These are phyloP conservation scores for Beauveria sp. DNA, from an alignment of 2,329 filamentous ascomycete species.

Conservation along the genomic window DNA sequence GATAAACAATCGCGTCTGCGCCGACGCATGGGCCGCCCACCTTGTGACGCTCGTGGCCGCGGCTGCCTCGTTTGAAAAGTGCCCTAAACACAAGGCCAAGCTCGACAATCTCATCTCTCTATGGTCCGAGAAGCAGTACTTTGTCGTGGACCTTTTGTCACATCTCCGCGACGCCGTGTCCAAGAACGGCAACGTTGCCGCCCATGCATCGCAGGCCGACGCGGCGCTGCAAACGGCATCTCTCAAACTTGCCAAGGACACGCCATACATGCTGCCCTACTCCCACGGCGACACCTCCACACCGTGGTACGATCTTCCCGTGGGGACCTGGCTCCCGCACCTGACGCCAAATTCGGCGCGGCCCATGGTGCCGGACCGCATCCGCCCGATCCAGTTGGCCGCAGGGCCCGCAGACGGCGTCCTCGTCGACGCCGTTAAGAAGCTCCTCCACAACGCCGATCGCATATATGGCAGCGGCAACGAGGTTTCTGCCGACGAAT, in stretches of 20 bases:
- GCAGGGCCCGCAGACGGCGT: conserved; percentile 59
- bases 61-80: conserved; percentile 50
- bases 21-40: conserved; percentile 47
- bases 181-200: conserved; percentile 11
- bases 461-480: conserved; percentile 51
- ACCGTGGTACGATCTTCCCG: conserved; percentile 76
- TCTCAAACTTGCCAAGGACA: conserved; percentile 42
- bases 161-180: conserved; percentile 53
- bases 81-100: conserved; percentile 59
- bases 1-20: conserved; percentile 44
- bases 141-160: conserved; percentile 43
- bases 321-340: conserved; percentile 71
- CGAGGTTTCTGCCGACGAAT: conserved; percentile 15
- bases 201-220: conserved; percentile 11
- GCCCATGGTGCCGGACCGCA: conserved; percentile 63
- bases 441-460: conserved; percentile 61
- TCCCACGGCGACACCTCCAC: conserved; percentile 67
- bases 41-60: conserved; percentile 55
- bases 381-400: conserved; percentile 64
- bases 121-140: conserved; percentile 64
- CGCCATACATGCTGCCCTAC: conserved; percentile 64
- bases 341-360: conserved; percentile 68
- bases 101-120: conserved; percentile 56
- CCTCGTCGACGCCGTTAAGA: conserved; percentile 62
- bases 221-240: conserved; percentile 14